Evolutionary conservation across 352 stramenopile species (phyloP).

Genomic region (Pythium utonaiense): DNA sequence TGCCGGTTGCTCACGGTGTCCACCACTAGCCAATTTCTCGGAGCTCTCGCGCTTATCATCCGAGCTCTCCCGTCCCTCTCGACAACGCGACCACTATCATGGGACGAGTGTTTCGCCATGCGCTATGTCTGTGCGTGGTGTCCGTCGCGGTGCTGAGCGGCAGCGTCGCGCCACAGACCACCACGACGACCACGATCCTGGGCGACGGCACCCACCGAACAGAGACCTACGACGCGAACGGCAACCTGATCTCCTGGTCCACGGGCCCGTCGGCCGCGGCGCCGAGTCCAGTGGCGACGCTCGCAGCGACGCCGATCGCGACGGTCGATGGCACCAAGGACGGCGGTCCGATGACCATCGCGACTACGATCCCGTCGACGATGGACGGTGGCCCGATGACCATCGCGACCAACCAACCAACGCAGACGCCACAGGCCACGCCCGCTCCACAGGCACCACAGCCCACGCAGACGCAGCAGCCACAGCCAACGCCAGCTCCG

Average conservation of each 20-base stretch:
- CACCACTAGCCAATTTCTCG: conserved; percentile 8
- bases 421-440: not conserved
- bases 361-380: not conserved
- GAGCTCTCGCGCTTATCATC: conserved; percentile 12
- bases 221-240: not conserved
- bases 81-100: not conserved
- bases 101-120: not conserved
- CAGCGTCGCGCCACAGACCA: not conserved
- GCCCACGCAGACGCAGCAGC: conserved; percentile 1
- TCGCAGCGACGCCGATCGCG: not conserved
- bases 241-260: conserved; percentile 2
- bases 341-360: conserved; percentile 6
- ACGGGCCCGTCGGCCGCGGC: not conserved
- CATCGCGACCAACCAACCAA: not conserved
- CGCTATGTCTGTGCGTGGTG: not conserved
- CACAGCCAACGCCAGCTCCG: not conserved
- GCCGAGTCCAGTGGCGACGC: not conserved
- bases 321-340: not conserved
- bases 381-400: conserved; percentile 14
- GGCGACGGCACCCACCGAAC: conserved; percentile 3
- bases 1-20: not conserved
- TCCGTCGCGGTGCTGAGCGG: not conserved
- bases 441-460: not conserved
- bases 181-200: conserved; percentile 6
- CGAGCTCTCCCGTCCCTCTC: not conserved